These are phyloP conservation scores for Sonneratia caseolaris DNA, from an alignment of 345 rosid species.

Conservation along the genomic window DNA sequence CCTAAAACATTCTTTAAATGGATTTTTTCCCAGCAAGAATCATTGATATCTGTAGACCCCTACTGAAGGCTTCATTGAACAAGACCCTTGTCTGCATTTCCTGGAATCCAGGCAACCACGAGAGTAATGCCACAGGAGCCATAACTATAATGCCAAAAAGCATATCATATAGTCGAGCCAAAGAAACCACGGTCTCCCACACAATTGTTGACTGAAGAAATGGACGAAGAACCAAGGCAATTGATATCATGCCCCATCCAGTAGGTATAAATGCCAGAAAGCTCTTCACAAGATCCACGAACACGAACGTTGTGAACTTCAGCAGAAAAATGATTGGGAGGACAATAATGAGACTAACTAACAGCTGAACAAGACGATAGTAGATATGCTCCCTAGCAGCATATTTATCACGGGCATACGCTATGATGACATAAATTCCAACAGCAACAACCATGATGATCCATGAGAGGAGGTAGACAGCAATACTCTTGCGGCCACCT, in stretches of 20 bases:
- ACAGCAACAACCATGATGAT: conserved; percentile 44
- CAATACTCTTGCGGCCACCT: conserved; percentile 24
- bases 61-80: conserved; percentile 83
- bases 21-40: conserved; percentile 68
- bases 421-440: conserved; percentile 40
- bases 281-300: conserved; percentile 59
- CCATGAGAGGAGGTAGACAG: conserved; percentile 70
- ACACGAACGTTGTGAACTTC: conserved; percentile 31
- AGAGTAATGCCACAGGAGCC: conserved; percentile 68
- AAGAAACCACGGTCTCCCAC: conserved; percentile 72
- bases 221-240: conserved; percentile 52
- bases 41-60: conserved; percentile 82
- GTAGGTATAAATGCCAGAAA: conserved; percentile 79
- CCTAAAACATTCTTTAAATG: conserved; percentile 16
- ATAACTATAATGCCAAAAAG: conserved; percentile 63
- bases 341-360: conserved; percentile 30
- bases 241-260: conserved; percentile 79
- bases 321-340: conserved; percentile 45
- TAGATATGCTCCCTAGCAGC: conserved; percentile 59
- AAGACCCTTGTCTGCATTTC: conserved; percentile 83
- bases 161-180: conserved; percentile 76
- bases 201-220: conserved; percentile 33
- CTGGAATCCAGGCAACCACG: conserved; percentile 91
- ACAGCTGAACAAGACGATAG: conserved; percentile 62
- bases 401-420: conserved; percentile 61